Base-by-base conservation (phyloP, 768 basidiomycete genomes). In the Ramaria rubella region DNA sequence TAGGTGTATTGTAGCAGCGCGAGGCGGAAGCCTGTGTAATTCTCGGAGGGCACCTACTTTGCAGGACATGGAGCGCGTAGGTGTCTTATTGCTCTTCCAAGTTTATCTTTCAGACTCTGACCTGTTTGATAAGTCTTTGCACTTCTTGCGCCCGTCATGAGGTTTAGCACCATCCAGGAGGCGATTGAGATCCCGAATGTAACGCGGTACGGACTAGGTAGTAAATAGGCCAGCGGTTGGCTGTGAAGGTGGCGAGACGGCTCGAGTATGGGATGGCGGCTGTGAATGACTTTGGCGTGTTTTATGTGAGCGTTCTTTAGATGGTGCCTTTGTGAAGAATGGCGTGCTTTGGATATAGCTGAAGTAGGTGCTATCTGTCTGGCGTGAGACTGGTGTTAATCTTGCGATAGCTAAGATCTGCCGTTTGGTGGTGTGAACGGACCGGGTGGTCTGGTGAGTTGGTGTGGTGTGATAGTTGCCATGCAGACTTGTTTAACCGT, bases 211-310 rank as follows among this genome's bases (percentile, higher is more conserved):
- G 94, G 90, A 12, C 83, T 99, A 27, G 95, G 94, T 19, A 93
- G 94, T 2, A 90, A 9, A 86, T 86, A 9, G 82, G 90, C 65
- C 86, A 87, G 67, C 78, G 80, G 38, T 73, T 87, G 42, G 93
- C 91, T 65, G 62, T 90, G 52, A 75, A 85, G 48, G 86, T 98
- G 21, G 94, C 94, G 27, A 83, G 83, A 62, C 73, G 76, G 48
- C 73, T 99, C 50, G 83, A 95, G 52, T 94, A 92, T 63, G 95
- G 95, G 45, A 98, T 99, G 96, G 95, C 98, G 3, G 86, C 94
- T 19, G 78, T 96, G 60, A 98, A 98, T 63, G 96, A 98, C 72
- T 96, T 92, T 66, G 93, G 81, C 12, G 86, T 87, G 7, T 92
- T 85, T 72, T 92, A 93, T 66, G 84, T 90, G 65, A 75, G 84